Evolutionary conservation across 1,284 basidiomycete genomes (phyloP), one percentile per base, ranked within the genome.

Genomic region (Agaricales sp.): DNA sequence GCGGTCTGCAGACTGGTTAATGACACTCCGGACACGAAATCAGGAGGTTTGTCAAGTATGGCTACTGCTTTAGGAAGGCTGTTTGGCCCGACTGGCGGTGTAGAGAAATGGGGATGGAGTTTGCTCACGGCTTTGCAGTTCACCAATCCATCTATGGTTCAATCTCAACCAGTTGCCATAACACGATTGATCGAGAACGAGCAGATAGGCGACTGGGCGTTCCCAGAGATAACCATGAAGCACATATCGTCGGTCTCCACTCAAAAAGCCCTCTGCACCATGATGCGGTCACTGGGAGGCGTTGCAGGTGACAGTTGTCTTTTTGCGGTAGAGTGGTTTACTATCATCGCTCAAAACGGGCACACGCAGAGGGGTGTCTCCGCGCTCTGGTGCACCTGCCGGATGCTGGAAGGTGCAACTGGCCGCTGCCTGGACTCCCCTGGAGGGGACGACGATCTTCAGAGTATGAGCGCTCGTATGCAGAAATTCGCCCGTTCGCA

Each of bases 71-170:
- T 92, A 3, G 76, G 75, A 2, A 74, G 75, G 48, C 70, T 95
- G 3, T 73, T 94, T 0, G 91, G 92, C 2, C 85, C 91, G 0
- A 74, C 69, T 0, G 92, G 92, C 3, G 81, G 85, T 0, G 80
- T 95, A 16, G 88, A 94, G 57, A 82, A 82, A 62, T 95, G 92
- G 92, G 88, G 88, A 1, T 91, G 85, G 82, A 76, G 78, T 39
- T 60, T 95, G 1, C 71, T 95, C 22, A 77, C 80, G 2, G 87
- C 84, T 13, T 67, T 94, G 22, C 81, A 89, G 56, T 78, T 94
- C 52, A 70, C 69, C 1, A 70, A 74, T 25, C 83, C 81, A 2
- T 60, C 71, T 0, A 63, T 81, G 55, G 69, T 71, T 22, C 59
- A 75, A 12, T 68, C 74, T 12, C 63, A 67, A 37, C 63, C 69